Conservation (phyloP, 768 basidiomycete genomes). For the Cystobasidium tubakii region DNA sequence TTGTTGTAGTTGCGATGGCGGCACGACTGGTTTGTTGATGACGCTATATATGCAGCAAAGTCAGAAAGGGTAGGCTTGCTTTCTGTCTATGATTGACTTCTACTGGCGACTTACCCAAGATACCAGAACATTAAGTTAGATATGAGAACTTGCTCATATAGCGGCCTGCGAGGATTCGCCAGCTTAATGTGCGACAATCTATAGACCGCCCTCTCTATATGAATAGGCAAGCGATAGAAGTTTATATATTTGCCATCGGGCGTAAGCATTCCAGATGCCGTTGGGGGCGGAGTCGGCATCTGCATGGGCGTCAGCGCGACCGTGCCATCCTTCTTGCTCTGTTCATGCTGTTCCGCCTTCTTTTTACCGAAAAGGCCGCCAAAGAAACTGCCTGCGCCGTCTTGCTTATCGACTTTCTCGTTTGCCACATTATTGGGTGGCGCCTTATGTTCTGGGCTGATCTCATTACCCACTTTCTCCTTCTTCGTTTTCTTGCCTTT, state of each 20-base stretch:
- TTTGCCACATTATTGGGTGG: background rate
- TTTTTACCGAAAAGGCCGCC: slow-evolving; percentile 84
- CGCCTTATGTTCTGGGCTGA: slow-evolving; percentile 7
- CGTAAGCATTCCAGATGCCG: slow-evolving; percentile 47
- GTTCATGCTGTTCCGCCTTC: slow-evolving; percentile 65
- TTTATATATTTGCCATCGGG: slow-evolving; percentile 48
- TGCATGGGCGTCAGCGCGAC: slow-evolving; percentile 44
- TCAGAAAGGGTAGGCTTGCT: slow-evolving; percentile 37
- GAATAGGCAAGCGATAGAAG: slow-evolving; percentile 77
- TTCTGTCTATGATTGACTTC: slow-evolving; percentile 36
- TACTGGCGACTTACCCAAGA: slow-evolving; percentile 68
- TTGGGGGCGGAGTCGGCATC: slow-evolving; percentile 43
- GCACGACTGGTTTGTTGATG: slow-evolving; percentile 46
- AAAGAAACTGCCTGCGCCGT: slow-evolving; percentile 80
- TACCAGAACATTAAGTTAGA: slow-evolving; percentile 98
- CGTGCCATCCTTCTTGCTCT: slow-evolving; percentile 48
- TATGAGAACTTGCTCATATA: slow-evolving; percentile 80
- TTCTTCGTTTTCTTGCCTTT: slow-evolving; percentile 43
- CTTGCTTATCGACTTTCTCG: slow-evolving; percentile 53
- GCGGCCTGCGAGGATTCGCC: slow-evolving; percentile 88
- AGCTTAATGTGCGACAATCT: slow-evolving; percentile 96
- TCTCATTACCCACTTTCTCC: slow-evolving; percentile 51
- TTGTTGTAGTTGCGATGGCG: slow-evolving; percentile 28
- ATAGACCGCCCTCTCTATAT: slow-evolving; percentile 97
- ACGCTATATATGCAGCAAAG: slow-evolving; percentile 43